Percentiles rank a stretch among this genome's conserved stretches.
Evolutionary conservation across 108 stramenopile species (phyloP).

Genomic region (Stephanodiscus minutulus): DNA sequence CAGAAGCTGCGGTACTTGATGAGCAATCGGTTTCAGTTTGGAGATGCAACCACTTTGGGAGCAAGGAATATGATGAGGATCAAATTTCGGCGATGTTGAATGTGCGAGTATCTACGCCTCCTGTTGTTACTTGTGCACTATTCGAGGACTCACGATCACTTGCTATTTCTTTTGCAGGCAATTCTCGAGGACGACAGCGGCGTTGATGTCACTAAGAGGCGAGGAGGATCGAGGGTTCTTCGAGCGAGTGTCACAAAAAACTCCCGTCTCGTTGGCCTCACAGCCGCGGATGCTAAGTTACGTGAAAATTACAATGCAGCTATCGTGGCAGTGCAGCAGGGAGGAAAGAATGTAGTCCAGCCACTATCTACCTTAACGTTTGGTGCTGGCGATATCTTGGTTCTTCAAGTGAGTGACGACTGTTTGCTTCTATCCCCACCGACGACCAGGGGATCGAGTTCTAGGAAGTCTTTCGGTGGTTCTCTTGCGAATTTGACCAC

Average conservation of each 20-base stretch:
- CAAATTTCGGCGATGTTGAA: slow-evolving; percentile 66
- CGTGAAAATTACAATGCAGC: slow-evolving; percentile 69
- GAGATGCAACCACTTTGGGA: slow-evolving; percentile 70
- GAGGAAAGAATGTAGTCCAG: not conserved
- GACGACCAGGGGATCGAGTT: not conserved
- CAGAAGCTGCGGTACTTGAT: slow-evolving; percentile 74
- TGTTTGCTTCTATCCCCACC: slow-evolving; percentile 67
- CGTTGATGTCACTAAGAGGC: slow-evolving; percentile 43
- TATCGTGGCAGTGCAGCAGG: slow-evolving; percentile 65
- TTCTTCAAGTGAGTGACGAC: slow-evolving; percentile 72
- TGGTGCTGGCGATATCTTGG: slow-evolving; percentile 64
- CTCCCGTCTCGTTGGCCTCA: slow-evolving; percentile 65
- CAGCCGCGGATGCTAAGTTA: slow-evolving; percentile 59
- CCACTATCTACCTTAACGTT: slow-evolving; percentile 40
- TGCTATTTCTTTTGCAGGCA: slow-evolving; percentile 20
- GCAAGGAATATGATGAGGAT: slow-evolving; percentile 56
- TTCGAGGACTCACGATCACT: not conserved
- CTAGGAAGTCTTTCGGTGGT: not conserved
- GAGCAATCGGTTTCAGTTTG: slow-evolving; percentile 76
- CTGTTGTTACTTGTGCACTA: not conserved
- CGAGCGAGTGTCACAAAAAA: slow-evolving; percentile 59
- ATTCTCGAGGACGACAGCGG: slow-evolving; percentile 56
- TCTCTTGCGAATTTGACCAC: not conserved
- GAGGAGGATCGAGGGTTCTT: slow-evolving; percentile 71
- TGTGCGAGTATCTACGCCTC: slow-evolving; percentile 15